Base-by-base conservation (phyloP, 352 stramenopile species). In the Phytophthora ohioensis region DNA sequence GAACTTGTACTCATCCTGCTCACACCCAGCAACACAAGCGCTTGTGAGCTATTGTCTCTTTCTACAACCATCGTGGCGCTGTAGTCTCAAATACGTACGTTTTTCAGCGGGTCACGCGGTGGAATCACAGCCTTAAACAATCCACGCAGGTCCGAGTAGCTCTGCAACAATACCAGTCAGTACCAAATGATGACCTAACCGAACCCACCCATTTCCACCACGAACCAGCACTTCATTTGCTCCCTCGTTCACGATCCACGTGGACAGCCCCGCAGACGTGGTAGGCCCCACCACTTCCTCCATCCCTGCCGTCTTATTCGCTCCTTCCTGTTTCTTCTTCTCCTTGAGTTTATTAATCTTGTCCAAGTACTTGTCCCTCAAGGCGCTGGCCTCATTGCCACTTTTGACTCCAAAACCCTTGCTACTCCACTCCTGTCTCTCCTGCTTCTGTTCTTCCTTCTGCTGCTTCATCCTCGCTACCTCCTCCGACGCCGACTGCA, bases 301-400 rank as follows among this genome's bases (percentile, higher is more conserved):
- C 47, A 75, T 38, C 11, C 54, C 65, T 13, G 36, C 67, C 8
- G 46, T 47, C 7, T 35, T 38, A 27, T 31, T 57, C 6, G 30
- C 51, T n/a, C 11, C 52, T 78, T 62, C 72, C 57, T 76, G 59
- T 11, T 73, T 69, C 54, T 68, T 77, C 54, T 91, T 92, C 36
- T 85, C 78, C 62, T 91, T 93, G 4, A 94, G 53, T 56, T 78
- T 63, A 13, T 83, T 91, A 47, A 94, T 74, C 60, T 91, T 92
- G 68, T 89, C 81, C 65, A 94, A 49, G 57, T 94, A 94, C 68
- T 94, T 94, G 48, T 80, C 78, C n/a, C 84, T 71, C 31, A 86
- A 66, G 1, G 79, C 79, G 36, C 57, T 78, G 17, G 27, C 47
- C 52, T 64, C 45, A 35, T 31, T 62, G 9, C 56, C 67, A 52